Evolutionary conservation across 345 rosid genomes (phyloP).

Genomic region (Camelina hispida): DNA sequence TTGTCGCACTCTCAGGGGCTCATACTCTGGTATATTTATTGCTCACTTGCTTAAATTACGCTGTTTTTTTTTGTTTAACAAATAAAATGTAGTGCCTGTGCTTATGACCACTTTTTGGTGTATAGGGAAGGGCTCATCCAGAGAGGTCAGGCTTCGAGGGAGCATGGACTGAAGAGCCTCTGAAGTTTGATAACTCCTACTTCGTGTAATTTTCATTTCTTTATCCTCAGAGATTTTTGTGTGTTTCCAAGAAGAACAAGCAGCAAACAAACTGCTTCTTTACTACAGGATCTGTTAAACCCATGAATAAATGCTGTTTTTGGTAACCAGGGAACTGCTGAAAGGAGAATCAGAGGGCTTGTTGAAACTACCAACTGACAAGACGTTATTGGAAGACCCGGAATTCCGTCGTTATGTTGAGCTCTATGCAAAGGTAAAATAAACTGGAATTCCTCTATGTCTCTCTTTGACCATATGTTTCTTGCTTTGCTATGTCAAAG

Average conservation of each 20-base stretch:
- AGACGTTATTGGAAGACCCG: constrained; percentile 68
- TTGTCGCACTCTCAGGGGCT: constrained; percentile 63
- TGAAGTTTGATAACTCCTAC: constrained; percentile 92
- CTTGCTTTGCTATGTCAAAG: background rate
- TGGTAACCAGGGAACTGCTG: constrained; percentile 63
- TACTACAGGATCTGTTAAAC: background rate
- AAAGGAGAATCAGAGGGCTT: constrained; percentile 81
- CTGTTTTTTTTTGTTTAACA: background rate
- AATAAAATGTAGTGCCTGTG: background rate
- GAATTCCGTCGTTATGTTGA: constrained; percentile 75
- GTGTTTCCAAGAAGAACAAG: background rate
- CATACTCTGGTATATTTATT: constrained; percentile 52
- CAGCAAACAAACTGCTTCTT: background rate
- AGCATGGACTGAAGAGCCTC: constrained; percentile 93
- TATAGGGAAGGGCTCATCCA: constrained; percentile 88
- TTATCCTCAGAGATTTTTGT: background rate
- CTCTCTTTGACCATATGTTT: background rate
- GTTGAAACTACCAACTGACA: constrained; percentile 88
- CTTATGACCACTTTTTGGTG: constrained; percentile 30
- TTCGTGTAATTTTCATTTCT: constrained; percentile 66
- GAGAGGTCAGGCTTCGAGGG: constrained; percentile 98
- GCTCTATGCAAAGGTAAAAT: constrained; percentile 77
- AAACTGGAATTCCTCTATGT: background rate
- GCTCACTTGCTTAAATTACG: constrained; percentile 61
- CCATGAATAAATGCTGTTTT: background rate